Conservation (phyloP, 140 eudicot species). For the Erigeron philadelphicus region DNA sequence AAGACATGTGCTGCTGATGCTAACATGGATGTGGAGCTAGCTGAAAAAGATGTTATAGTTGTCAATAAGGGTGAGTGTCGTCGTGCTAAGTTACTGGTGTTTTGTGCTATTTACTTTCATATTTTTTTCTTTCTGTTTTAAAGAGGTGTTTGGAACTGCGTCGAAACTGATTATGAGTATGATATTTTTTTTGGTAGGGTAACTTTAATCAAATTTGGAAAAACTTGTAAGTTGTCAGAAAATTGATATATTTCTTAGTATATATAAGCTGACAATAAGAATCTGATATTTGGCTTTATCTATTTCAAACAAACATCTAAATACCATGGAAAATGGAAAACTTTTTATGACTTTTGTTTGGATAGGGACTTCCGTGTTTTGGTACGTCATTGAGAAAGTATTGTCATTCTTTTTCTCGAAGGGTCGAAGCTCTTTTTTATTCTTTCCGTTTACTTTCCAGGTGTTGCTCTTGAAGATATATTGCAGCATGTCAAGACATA, state of each 20-base stretch:
- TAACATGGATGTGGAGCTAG: slow-evolving; percentile 43
- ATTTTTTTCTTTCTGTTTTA: neutral
- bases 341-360: no score
- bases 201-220: neutral
- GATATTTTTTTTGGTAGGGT: neutral
- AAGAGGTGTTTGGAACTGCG: neutral
- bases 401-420: neutral
- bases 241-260: neutral
- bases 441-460: slow-evolving; percentile 33
- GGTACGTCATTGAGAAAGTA: neutral
- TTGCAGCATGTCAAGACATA: slow-evolving; percentile 36
- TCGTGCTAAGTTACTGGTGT: slow-evolving; percentile 33
- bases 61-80: slow-evolving; percentile 19
- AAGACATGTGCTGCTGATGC: slow-evolving; percentile 18
- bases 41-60: slow-evolving; percentile 24
- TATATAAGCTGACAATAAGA: neutral
- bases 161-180: neutral
- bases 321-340: no score
- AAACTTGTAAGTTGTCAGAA: slow-evolving; percentile 9
- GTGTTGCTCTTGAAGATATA: slow-evolving; percentile 56
- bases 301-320: no score
- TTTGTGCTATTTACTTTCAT: neutral
- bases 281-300: neutral
- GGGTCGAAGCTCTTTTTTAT: neutral
- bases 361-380: no score